Conservation (phyloP, 108 stramenopile species). For the Cylindrotheca fusiformis region DNA sequence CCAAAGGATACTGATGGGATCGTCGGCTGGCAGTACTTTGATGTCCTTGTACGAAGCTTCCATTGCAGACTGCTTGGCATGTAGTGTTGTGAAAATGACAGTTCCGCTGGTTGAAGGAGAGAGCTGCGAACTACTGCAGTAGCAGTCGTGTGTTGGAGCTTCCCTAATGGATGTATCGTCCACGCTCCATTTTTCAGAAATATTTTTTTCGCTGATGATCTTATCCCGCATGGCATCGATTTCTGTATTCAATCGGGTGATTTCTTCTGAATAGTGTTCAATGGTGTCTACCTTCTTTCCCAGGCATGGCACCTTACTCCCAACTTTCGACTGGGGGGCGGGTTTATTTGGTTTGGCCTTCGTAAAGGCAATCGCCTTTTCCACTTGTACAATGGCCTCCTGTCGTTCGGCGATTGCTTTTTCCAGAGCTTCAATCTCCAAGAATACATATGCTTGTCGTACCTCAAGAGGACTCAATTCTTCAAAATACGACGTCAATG, state of each 20-base stretch:
- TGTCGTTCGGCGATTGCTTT: constrained; percentile 1
- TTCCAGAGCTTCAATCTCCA: not conserved
- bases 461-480: constrained; percentile 54
- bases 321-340: not conserved
- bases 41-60: not conserved
- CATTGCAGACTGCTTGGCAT: not conserved
- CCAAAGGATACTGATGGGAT: constrained; percentile 1
- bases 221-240: constrained; percentile 1
- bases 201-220: too few relatives aligned
- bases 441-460: constrained; percentile 6
- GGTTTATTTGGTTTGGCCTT: not conserved
- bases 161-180: too few relatives aligned
- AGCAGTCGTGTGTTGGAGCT: too few relatives aligned
- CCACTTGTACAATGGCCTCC: constrained; percentile 1
- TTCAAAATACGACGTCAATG: constrained; percentile 48
- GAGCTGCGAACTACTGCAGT: too few relatives aligned
- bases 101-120: not conserved
- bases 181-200: too few relatives aligned
- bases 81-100: constrained; percentile 1
- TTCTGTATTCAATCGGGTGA: not conserved
- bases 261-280: not conserved
- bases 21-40: not conserved
- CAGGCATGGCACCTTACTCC: not conserved
- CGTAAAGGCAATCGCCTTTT: constrained; percentile 1
- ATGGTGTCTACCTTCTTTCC: constrained; percentile 1